Base-by-base conservation (phyloP, 225 moss, liverwort and hornwort species). In the Physcomitrium patens region DNA sequence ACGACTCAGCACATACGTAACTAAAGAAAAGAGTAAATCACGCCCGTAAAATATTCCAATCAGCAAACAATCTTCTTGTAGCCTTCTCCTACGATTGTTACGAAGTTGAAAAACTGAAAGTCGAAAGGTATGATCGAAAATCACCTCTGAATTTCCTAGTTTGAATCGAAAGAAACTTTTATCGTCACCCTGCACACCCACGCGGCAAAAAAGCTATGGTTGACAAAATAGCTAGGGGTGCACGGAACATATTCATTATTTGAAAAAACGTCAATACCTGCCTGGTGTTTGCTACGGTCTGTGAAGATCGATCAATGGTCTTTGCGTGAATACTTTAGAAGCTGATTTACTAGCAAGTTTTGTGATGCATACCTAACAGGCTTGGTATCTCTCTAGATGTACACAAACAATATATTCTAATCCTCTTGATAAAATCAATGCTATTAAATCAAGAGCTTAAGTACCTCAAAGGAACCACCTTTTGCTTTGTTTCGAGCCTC, bases 401-500 rank as follows among this genome's bases (percentile, higher is more conserved):
- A 56, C 3, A 23, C 56, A 70, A 57, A 71, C 18, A 71, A 37
- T 4, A 37, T 7, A 37, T 37, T 37, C 4, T 37, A 37, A 37
- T 37, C 31, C 31, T 4, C 31, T 37, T 37, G 31, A 37, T 37
- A 7, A 37, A 37, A 37, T 37, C 2, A 37, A 37, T 68, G 8
- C 72, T 72, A 49, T 7, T 15, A 46, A 85, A 69, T 47, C 20
- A 73, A 77, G 65, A 65, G 63, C 59, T 74, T 73, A 79, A 53
- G 31, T 87, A 96, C 96, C 94, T 99, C 95, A 83, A 99, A 99
- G 63, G 99, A 95, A 73, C 99, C 95, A 77, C 95, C 99, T 77
- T 95, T 99, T 66, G 93, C 90, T 89, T 92, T 99, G 67, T 99
- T 99, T 55, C 95, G 94, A 78, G 99, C 99, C 89, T 99, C 93